Base-by-base conservation (phyloP, 1,284 basidiomycete species). In the Austroboletus niveus region DNA sequence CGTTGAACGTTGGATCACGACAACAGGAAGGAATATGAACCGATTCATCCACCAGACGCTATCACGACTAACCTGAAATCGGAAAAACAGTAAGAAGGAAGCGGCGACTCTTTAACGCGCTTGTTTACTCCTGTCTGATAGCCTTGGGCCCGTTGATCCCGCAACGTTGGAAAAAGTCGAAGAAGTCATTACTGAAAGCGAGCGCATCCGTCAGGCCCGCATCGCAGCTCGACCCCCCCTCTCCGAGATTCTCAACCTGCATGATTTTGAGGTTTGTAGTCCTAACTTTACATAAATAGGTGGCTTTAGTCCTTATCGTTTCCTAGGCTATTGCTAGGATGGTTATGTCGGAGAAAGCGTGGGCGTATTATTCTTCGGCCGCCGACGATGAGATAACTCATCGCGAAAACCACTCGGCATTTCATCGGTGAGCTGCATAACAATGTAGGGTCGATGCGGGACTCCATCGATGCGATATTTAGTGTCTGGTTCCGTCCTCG, bases 401-500 rank as follows among this genome's bases (percentile, higher is more conserved):
- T 69, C 78, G 94, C 24, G 94, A 98, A 70, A 97, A 97, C 65
- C 87, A 89, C 52, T 78, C 83, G 45, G 92, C 92, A 0, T 98
- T 89, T 66, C 91, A 93, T 58, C 75, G 92, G 88, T 82, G 46
- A 41, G 70, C 60, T 20, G 36, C 8, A 29, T 29, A 7, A 11
- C 31, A 9, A n/a, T 38, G n/a, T 32, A 32, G 22, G 6, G 2
- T 17, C 32, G n/a, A 17, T 42, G 36, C 42, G 24, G 22, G 17
- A 10, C 14, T 36, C 31, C 5, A 29, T n/a, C 45, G 20, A 51
- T n/a, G 14, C 4, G 5, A 20, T 38, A 20, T 41, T 20, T 59
- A 89, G 91, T 50, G 80, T 98, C 60, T 98, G 94, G 94, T 97
- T 98, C 77, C 81, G 94, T 15, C 94, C 94, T 11, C 82, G 93